These are phyloP conservation scores for Botryotinia globosa DNA, from an alignment of 2,329 filamentous ascomycete species.

Conservation along the genomic window DNA sequence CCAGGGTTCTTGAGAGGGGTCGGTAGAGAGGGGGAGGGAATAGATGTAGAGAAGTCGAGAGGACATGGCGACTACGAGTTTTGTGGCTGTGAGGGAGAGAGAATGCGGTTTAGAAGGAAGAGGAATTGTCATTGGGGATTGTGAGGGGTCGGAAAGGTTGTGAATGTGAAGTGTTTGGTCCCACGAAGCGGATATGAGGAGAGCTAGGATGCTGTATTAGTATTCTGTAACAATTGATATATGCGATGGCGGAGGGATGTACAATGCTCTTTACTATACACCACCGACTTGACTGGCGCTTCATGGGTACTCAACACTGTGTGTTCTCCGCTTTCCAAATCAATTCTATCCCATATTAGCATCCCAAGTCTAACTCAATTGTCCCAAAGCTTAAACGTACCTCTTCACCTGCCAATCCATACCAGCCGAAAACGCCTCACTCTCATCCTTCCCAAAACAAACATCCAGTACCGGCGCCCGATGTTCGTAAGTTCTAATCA, in stretches of 20 bases:
- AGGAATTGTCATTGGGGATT: constrained; percentile 59
- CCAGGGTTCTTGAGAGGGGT: constrained; percentile 71
- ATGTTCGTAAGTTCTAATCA: constrained; percentile 74
- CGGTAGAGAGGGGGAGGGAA: constrained; percentile 68
- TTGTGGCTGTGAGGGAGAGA: constrained; percentile 71
- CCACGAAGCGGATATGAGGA: constrained; percentile 91
- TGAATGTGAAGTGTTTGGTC: constrained; percentile 88
- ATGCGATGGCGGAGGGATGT: constrained; percentile 32
- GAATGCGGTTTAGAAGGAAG: constrained; percentile 89
- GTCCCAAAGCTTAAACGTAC: constrained; percentile 42
- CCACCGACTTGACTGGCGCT: constrained; percentile 76
- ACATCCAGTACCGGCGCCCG: constrained; percentile 85
- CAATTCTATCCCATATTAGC: constrained; percentile 49
- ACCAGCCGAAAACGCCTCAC: constrained; percentile 81
- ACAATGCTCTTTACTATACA: constrained; percentile 74
- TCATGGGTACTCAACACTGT: constrained; percentile 75
- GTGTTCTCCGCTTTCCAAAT: constrained; percentile 69
- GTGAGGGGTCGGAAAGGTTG: constrained; percentile 53
- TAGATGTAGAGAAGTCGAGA: constrained; percentile 93
- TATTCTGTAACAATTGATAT: constrained; percentile 16
- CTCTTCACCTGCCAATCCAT: constrained; percentile 82
- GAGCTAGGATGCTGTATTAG: constrained; percentile 42
- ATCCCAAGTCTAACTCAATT: neutral
- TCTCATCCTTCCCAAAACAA: constrained; percentile 80
- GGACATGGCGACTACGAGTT: constrained; percentile 93